A percentile compares a stretch with the other conserved stretches of the same genome.
These are phyloP conservation scores for Vitis hybrid DNA, from an alignment of 177 flowering plant genomes.

Conservation along the genomic window DNA sequence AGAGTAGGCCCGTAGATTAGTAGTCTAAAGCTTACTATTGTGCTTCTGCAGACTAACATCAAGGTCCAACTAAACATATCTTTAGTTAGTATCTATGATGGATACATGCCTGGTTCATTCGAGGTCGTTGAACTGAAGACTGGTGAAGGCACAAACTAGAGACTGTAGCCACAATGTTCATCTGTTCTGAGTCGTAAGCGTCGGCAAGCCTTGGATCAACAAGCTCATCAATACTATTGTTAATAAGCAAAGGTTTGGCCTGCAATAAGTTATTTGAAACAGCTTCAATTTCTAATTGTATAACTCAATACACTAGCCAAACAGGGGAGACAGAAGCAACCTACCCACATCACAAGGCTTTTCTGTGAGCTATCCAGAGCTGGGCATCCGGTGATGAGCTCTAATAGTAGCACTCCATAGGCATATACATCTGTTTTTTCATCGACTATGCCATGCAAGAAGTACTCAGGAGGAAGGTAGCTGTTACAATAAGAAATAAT, in stretches of 20 bases:
- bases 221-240: slow-evolving; percentile 46
- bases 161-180: slow-evolving; percentile 53
- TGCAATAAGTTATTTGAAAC: slow-evolving; percentile 22
- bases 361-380: slow-evolving; percentile 71
- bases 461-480: slow-evolving; percentile 94
- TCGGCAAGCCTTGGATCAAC: slow-evolving; percentile 65
- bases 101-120: slow-evolving; percentile 69
- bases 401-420: slow-evolving; percentile 81
- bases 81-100: not conserved
- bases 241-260: slow-evolving; percentile 75
- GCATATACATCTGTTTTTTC: slow-evolving; percentile 96
- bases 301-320: not conserved
- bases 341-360: slow-evolving; percentile 95
- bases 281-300: not conserved
- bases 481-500: slow-evolving; percentile 39
- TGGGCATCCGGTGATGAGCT: slow-evolving; percentile 82
- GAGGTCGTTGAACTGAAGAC: slow-evolving; percentile 59
- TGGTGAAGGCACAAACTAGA: slow-evolving; percentile 55
- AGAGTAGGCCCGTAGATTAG: too few species aligned
- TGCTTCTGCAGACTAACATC: too few species aligned
- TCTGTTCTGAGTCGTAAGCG: slow-evolving; percentile 53
- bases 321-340: slow-evolving; percentile 15
- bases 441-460: slow-evolving; percentile 91
- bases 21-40: too few species aligned
- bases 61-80: too few species aligned